Base-by-base conservation (phyloP, 768 basidiomycete genomes). In the Russula emetica region DNA sequence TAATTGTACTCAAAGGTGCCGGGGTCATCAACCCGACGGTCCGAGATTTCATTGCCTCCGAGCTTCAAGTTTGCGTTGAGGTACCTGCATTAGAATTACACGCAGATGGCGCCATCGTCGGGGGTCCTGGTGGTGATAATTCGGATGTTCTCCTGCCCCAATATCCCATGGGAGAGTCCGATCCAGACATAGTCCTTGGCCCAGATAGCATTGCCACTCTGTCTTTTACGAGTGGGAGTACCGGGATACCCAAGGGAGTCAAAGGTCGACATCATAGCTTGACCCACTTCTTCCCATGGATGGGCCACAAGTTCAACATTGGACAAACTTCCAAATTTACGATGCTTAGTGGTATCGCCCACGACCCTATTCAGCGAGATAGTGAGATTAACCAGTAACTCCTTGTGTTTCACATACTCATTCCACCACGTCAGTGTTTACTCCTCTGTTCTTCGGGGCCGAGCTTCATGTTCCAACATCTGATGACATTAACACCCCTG, bases 241-340 rank as follows among this genome's bases (percentile, higher is more conserved):
- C 97, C 0, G 96, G 97, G 32, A 94, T 98, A 52, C 97, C 97
- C 0, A 98, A 99, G 77, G 96, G 96, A n/a, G 96, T 99, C 22
- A 84, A 83, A 65, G 97, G 97, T 0, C 79, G 97, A 51, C 97
- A 99, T 74, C 98, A 90, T 76, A 93, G 90, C 68, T 77, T 99
- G 68, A 99, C 97, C 0, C 97, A 98, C 73, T 99, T 98, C 82
- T 98, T 98, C 84, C 95, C 95, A 2, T 99, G 97, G 97, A 98
- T 99, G 97, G 88, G 89, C 24, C 77, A 92, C 72, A 77, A 86
- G 34, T 99, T 98, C 72, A 86, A 82, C 1, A 76, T 99, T 54
- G 77, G 79, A 42, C 79, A 85, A 62, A 75, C 79, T 34, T 92
- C 90, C 66, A 92, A 85, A 74, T 99, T 97, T 71, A 98, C 97